phyloP scores from a whole-genome alignment of 1,139 yeast genomes.

The Lizanozyma gosingica region DNA sequence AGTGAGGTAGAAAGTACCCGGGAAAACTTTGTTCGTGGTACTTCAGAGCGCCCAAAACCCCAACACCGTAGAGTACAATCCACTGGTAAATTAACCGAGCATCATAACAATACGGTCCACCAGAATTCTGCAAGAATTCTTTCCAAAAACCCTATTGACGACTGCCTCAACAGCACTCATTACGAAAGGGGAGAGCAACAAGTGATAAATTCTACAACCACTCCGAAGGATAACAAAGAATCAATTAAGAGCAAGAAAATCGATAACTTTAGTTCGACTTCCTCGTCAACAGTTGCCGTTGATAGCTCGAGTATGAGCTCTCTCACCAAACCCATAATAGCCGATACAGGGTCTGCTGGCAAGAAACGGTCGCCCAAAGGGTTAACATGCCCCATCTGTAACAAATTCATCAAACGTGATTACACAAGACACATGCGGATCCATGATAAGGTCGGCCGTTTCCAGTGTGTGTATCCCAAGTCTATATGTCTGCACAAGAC shows the following conservation, averaged over 20 bases:
- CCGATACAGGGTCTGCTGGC: neutral
- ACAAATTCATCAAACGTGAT: conserved; percentile 50
- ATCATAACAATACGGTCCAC: neutral
- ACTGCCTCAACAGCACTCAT: neutral
- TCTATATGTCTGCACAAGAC: conserved; percentile 48
- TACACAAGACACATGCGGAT: conserved; percentile 59
- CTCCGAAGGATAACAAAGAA: too few relatives aligned
- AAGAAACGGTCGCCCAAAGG: neutral
- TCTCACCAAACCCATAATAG: neutral
- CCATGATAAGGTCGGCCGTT: conserved; percentile 52
- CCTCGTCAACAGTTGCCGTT: neutral
- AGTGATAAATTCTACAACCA: neutral
- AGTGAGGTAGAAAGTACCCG: neutral
- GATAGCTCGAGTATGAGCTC: neutral
- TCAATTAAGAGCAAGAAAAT: too few relatives aligned
- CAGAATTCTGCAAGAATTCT: neutral
- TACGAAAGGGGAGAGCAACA: neutral
- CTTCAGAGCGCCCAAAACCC: neutral
- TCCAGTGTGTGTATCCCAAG: conserved; percentile 51
- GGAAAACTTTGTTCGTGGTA: neutral
- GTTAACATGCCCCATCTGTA: conserved; percentile 41
- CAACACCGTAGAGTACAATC: neutral
- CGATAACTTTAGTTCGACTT: neutral
- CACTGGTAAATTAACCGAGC: neutral
- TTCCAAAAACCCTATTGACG: neutral